Evolutionary conservation across 169 alveolate species (phyloP), one percentile per base, ranked within the genome.

Genomic region (Plasmodium coatneyi): DNA sequence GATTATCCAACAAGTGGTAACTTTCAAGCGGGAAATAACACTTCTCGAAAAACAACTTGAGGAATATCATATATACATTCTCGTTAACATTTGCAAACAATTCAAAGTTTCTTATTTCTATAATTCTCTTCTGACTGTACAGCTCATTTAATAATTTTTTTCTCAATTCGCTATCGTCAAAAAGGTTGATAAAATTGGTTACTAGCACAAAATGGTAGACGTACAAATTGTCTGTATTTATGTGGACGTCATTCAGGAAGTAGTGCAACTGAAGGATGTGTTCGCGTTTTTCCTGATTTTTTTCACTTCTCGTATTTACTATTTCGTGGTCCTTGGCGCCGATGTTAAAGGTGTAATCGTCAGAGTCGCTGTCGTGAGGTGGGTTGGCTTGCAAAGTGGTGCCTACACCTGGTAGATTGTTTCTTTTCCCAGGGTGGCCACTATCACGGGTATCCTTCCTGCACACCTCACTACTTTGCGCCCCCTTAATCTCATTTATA

Each of bases 321-420:
- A 71, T 72, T 16, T 46, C 30, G 3, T 74, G 43, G 41, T 80
- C 80, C 22, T 71, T 82, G 14, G 22, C 72, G n/a, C 83, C 80
- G 19, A 91, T 81, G 82, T 91, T 91, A 28, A 91, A 91, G n/a
- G 74, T 66, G 22, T 81, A 81, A 74, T 91, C 86, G 70, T 82
- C 92, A 7, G 86, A 84, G 39, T 84, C 93, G 46, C 30, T 71
- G 30, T 76, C 66, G 36, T n/a, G 70, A 32, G 10, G 6, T 12
- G 49, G 7, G 30, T 12, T 39, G 30, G 19, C 46, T 82, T 52
- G 32, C 49, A 28, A 10, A 25, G 4, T 12, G 30, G 5, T 60
- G n/a, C 30, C 28, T 34, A 3, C 71, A 49, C 22, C 7, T 80
- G 49, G 19, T 5, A 16, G 43, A 74, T 74, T 28, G 3, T 74